Conservation (phyloP, 495 filamentous ascomycete genomes). For the Copromyces sp. region DNA sequence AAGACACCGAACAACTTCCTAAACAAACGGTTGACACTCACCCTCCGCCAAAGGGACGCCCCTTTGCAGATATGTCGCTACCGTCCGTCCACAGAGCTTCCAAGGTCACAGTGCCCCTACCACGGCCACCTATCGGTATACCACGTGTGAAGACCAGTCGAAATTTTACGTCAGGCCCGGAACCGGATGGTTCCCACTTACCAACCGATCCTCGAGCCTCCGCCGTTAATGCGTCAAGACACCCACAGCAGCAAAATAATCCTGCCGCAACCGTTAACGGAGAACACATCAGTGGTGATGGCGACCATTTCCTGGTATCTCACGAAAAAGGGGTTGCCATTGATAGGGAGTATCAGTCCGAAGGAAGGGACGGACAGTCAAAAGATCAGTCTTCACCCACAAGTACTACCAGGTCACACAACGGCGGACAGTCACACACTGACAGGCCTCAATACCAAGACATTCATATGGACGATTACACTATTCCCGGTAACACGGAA, state of each 20-base stretch:
- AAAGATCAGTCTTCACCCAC: neutral
- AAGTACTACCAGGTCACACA: neutral
- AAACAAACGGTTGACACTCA: neutral
- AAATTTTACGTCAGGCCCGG: neutral
- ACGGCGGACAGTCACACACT: neutral
- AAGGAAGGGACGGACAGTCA: neutral
- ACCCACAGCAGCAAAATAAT: neutral
- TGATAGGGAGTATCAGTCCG: neutral
- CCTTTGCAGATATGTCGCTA: neutral
- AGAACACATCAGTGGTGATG: neutral
- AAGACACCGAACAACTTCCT: neutral
- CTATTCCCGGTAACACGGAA: neutral
- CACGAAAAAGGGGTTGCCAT: neutral
- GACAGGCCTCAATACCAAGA: neutral
- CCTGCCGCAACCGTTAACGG: neutral
- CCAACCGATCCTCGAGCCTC: neutral
- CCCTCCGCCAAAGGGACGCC: neutral
- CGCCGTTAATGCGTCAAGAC: neutral
- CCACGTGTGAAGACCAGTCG: neutral
- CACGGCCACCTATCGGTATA: neutral
- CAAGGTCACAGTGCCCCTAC: neutral
- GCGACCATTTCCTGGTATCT: neutral
- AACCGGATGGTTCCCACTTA: neutral
- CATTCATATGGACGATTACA: neutral
- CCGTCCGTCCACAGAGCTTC: neutral